These are phyloP conservation scores for Mycena sanguinolenta DNA, from an alignment of 768 basidiomycete species.

Conservation along the genomic window DNA sequence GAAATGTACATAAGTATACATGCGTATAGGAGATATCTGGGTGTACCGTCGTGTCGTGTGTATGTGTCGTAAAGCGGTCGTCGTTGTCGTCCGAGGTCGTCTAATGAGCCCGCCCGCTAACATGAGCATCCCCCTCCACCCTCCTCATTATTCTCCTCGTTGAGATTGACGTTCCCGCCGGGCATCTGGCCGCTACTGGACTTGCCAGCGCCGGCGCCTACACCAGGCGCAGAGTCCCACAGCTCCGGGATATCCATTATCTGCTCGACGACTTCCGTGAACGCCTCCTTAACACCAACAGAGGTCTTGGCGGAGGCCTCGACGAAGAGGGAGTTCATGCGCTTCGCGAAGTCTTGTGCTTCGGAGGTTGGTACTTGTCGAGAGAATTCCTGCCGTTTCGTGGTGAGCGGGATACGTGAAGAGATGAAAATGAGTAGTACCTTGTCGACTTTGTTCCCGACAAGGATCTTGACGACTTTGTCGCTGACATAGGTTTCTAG, in stretches of 20 bases:
- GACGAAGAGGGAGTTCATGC: conserved; percentile 88
- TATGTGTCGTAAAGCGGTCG: conserved; percentile 16
- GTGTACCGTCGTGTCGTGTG: conserved; percentile 33
- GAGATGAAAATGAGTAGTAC: conserved; percentile 48
- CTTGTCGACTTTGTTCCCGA: conserved; percentile 96
- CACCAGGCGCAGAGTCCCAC: conserved; percentile 61
- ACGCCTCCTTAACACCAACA: conserved; percentile 82
- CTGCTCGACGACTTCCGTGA: conserved; percentile 79
- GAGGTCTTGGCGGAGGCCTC: conserved; percentile 96
- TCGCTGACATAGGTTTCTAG: conserved; percentile 92
- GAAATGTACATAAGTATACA: conserved; percentile 37
- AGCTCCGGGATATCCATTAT: conserved; percentile 89
- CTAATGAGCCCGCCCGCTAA: conserved; percentile 11
- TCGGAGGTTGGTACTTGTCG: conserved; percentile 87
- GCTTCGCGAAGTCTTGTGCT: conserved; percentile 82
- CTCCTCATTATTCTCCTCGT: conserved; percentile 10
- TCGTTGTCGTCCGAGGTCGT: no score
- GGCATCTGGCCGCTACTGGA: conserved; percentile 31
- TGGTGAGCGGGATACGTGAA: not conserved
- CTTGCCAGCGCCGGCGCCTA: conserved; percentile 26
- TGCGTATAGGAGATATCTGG: conserved; percentile 19
- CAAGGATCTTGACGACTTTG: conserved; percentile 93
- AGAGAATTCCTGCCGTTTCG: conserved; percentile 80
- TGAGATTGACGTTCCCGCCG: conserved; percentile 34
- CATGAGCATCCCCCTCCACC: conserved; percentile 34